Conservation (phyloP, 202 grass and related monocot species). For the Digitaria exilis region DNA sequence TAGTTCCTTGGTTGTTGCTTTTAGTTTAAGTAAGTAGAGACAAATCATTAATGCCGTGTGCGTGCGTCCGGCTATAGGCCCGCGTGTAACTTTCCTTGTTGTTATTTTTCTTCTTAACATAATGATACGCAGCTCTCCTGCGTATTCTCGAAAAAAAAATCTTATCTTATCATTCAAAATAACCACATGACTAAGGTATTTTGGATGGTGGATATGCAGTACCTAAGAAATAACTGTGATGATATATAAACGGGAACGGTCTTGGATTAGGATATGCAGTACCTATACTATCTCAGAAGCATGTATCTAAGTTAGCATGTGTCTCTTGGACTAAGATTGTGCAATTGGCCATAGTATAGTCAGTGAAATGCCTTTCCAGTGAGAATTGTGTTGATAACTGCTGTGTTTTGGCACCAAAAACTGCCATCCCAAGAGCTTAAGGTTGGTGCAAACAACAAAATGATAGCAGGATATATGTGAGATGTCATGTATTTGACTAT, state of each 20-base stretch:
- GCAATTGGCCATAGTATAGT: neutral
- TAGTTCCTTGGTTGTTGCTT: too few species aligned
- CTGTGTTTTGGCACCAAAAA: neutral
- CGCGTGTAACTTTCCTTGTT: too few species aligned
- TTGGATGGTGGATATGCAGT: neutral
- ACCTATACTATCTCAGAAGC: slow-evolving; percentile 11
- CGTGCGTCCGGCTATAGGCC: too few species aligned
- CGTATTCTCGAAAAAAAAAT: too few species aligned
- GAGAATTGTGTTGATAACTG: neutral
- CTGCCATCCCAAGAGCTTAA: neutral
- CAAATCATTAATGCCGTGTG: too few species aligned
- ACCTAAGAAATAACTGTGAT: neutral
- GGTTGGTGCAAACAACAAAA: slow-evolving; percentile 28
- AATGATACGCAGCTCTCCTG: too few species aligned
- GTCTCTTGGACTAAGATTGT: neutral
- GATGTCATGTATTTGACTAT: slow-evolving; percentile 40
- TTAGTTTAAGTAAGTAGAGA: too few species aligned
- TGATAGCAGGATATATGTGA: slow-evolving; percentile 25
- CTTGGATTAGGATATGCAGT: too few species aligned
- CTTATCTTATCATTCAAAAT: neutral
- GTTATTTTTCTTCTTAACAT: too few species aligned
- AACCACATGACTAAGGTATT: neutral
- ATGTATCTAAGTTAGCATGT: neutral
- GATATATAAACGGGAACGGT: neutral
- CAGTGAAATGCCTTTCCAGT: neutral